These are phyloP conservation scores for Musa balbisiana DNA, from an alignment of 202 grass and related monocot species.

Conservation along the genomic window DNA sequence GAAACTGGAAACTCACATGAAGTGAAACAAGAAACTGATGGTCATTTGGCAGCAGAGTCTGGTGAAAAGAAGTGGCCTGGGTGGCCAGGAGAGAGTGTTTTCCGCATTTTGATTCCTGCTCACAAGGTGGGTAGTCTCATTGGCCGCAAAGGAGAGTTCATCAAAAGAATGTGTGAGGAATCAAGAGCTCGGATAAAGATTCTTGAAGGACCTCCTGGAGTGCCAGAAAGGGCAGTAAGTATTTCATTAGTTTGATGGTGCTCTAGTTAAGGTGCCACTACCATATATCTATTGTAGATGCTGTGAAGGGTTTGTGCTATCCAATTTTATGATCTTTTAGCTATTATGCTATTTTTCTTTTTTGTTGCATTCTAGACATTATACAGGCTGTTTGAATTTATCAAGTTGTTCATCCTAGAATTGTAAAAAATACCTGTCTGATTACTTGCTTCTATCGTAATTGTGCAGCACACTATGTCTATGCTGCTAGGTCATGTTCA, in stretches of 20 bases:
- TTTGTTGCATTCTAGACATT: too few relatives aligned
- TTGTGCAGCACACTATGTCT: too few relatives aligned
- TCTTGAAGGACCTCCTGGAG: constrained; percentile 40
- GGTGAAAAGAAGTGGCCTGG: constrained; percentile 42
- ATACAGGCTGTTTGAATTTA: too few relatives aligned
- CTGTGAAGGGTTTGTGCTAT: not conserved
- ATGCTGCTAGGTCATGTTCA: too few relatives aligned
- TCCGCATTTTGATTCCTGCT: constrained; percentile 44
- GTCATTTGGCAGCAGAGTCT: not conserved
- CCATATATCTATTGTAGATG: not conserved
- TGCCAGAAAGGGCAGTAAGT: constrained; percentile 46
- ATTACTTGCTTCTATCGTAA: too few relatives aligned
- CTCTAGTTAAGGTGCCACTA: not conserved
- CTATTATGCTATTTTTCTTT: too few relatives aligned
- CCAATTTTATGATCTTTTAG: too few relatives aligned
- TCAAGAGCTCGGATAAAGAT: constrained; percentile 43
- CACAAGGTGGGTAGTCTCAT: constrained; percentile 37
- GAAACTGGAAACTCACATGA: not conserved
- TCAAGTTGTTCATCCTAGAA: too few relatives aligned
- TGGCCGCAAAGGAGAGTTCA: constrained; percentile 41
- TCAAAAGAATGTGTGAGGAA: constrained; percentile 51
- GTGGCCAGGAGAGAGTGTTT: constrained; percentile 56
- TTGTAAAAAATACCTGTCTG: too few relatives aligned
- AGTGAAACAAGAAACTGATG: not conserved
- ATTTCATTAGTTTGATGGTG: not conserved